A percentile compares a stretch with the other conserved stretches of the same genome.
Conservation (phyloP, 176 grass and related monocot species). For the Oryza coarctata region DNA sequence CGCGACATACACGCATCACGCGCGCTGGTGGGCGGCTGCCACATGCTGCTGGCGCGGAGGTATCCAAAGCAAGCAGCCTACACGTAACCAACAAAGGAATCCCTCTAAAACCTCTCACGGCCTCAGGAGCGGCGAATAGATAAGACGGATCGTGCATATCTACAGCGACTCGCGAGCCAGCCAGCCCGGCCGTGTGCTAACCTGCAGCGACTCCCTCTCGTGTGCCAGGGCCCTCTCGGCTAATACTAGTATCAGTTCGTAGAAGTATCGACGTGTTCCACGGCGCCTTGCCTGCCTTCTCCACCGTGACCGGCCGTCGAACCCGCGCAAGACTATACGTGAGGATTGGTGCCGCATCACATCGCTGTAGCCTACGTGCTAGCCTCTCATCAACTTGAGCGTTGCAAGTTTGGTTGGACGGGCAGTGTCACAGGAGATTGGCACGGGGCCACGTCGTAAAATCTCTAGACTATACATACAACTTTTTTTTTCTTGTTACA, state of each 20-base stretch:
- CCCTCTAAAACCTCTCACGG: background rate
- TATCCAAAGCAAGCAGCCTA: background rate
- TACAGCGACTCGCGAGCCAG: background rate
- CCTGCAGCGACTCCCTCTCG: too few relatives aligned
- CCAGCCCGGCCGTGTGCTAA: too few relatives aligned
- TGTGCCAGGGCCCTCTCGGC: background rate
- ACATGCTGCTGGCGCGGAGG: slow-evolving; percentile 32
- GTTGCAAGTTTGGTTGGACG: background rate
- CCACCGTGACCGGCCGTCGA: too few relatives aligned
- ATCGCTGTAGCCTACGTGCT: background rate
- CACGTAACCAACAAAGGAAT: background rate
- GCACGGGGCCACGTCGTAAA: background rate
- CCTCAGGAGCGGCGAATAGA: background rate
- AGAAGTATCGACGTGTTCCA: background rate
- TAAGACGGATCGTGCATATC: background rate
- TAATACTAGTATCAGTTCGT: background rate
- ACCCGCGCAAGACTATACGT: too few relatives aligned
- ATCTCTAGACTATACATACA: background rate
- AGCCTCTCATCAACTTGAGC: background rate
- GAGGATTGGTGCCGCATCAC: background rate
- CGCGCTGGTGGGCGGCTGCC: background rate
- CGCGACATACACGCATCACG: background rate
- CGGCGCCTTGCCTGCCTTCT: background rate
- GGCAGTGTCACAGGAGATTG: background rate
- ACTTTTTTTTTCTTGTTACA: background rate